These are phyloP conservation scores for Pseudopyricularia javanii DNA, from an alignment of 2,329 filamentous ascomycete genomes.

Conservation along the genomic window DNA sequence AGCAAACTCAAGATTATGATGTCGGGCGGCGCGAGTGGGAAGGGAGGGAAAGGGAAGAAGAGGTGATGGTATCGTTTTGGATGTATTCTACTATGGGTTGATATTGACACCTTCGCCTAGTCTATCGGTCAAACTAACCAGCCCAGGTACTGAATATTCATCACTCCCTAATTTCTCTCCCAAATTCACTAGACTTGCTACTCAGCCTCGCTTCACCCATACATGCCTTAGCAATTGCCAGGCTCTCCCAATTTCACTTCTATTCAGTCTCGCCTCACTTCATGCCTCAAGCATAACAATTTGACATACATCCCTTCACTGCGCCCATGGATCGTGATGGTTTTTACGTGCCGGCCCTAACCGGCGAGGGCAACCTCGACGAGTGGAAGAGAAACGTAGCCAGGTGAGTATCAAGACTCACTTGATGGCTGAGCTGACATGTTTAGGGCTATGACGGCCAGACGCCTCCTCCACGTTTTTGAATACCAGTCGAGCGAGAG, in stretches of 20 bases:
- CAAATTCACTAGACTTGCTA: too few species aligned
- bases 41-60: conserved; percentile 25
- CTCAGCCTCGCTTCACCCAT: too few species aligned
- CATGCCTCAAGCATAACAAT: too few species aligned
- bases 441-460: not conserved
- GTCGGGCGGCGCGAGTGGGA: conserved; percentile 39
- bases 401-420: not conserved
- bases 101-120: too few species aligned
- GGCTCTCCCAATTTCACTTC: too few species aligned
- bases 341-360: not conserved
- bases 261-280: too few species aligned
- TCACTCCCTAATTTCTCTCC: too few species aligned
- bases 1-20: conserved; percentile 71
- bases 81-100: too few species aligned
- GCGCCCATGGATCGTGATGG: not conserved
- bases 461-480: not conserved
- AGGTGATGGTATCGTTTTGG: conserved; percentile 9
- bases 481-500: not conserved
- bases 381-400: not conserved
- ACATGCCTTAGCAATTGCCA: too few species aligned
- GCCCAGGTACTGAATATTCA: too few species aligned
- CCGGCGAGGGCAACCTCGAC: not conserved
- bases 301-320: too few species aligned
- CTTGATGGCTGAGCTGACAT: not conserved
- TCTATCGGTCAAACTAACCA: too few species aligned